Base-by-base conservation (phyloP, 805 yeast genomes). In the Saccharomycopsis sp. region DNA sequence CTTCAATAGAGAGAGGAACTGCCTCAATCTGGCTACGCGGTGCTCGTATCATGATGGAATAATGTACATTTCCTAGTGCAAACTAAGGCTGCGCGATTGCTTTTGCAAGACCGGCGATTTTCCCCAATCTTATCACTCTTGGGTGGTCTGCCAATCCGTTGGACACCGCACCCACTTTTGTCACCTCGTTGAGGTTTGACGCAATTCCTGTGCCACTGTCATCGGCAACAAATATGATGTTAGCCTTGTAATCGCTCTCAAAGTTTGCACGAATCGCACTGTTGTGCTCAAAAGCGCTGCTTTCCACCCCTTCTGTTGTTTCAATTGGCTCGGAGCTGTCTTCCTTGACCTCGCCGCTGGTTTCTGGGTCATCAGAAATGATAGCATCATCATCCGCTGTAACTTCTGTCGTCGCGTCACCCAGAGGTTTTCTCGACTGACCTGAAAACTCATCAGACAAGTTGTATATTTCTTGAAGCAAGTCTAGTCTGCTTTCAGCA, bases 391-490 rank as follows among this genome's bases (percentile, higher is more conserved):
- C 20, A 15, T 19, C 16, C 18, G 7, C 37, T 34, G 12, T 9
- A 31, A 6, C n/a, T 9, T 15, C 34, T 31, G n/a, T n/a, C n/a
- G n/a, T n/a, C n/a, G n/a, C n/a, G n/a, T 9, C 20, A 5, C n/a
- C 13, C 8, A 25, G 10, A 10, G 8, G 8, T 9, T 23, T 17
- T 9, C 30, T 30, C n/a, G n/a, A n/a, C n/a, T n/a, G n/a, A n/a
- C n/a, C n/a, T n/a, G n/a, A n/a, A 17, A 39, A 39, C 15, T 39
- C 42, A 17, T 39, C 32, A 6, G 37, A 32, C 25, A 39, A 26
- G 19, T 39, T 39, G 16, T 33, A 26, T 2, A 39, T 39, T 18
- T 32, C 37, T 32, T 32, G 31, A 15, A 39, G 18, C 5, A 39
- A 18, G 18, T 39, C 23, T 2, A 39, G 18, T 15, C n/a, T n/a